phyloP scores from a whole-genome alignment of 2,329 filamentous ascomycete genomes.

The Didymella pinodella region DNA sequence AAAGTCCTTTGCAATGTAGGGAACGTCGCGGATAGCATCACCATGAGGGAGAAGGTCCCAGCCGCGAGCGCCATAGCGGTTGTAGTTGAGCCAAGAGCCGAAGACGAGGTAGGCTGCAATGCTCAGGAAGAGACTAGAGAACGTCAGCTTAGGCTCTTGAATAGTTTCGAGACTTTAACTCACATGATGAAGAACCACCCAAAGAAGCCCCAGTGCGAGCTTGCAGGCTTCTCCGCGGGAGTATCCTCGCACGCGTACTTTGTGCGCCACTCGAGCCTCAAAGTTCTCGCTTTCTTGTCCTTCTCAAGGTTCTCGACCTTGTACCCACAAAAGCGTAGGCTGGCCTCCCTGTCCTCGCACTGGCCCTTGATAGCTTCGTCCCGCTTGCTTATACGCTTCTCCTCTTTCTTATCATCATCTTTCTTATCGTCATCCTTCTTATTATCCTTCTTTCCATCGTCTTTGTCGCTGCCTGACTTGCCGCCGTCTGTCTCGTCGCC shows the following conservation, averaged over 20 bases:
- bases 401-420: slow-evolving; percentile 36
- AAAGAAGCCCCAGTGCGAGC: slow-evolving; percentile 88
- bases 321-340: slow-evolving; percentile 81
- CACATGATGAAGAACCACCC: slow-evolving; percentile 96
- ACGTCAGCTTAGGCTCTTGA: slow-evolving; percentile 17
- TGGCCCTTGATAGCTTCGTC: slow-evolving; percentile 49
- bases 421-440: slow-evolving; percentile 35
- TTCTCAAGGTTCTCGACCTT: slow-evolving; percentile 60
- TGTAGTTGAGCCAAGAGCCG: slow-evolving; percentile 98
- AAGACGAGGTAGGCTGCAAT: slow-evolving; percentile 94
- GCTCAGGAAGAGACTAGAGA: slow-evolving; percentile 77
- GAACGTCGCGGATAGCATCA: slow-evolving; percentile 89
- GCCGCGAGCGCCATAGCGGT: slow-evolving; percentile 90
- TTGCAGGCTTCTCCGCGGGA: slow-evolving; percentile 54
- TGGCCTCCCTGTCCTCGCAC: slow-evolving; percentile 51
- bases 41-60: slow-evolving; percentile 95
- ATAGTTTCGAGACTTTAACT: slow-evolving; percentile 47
- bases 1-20: slow-evolving; percentile 92
- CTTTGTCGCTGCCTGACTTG: slow-evolving; percentile 27
- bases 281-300: slow-evolving; percentile 63
- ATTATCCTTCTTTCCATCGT: slow-evolving; percentile 39
- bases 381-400: slow-evolving; percentile 28
- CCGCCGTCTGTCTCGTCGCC: slow-evolving; percentile 58
- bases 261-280: slow-evolving; percentile 85
- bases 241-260: slow-evolving; percentile 76